A percentile compares a stretch with the other conserved stretches of the same genome.
Evolutionary conservation across 371 early-diverging fungal genomes (phyloP).

Genomic region (Capillidium rhysosporum): DNA sequence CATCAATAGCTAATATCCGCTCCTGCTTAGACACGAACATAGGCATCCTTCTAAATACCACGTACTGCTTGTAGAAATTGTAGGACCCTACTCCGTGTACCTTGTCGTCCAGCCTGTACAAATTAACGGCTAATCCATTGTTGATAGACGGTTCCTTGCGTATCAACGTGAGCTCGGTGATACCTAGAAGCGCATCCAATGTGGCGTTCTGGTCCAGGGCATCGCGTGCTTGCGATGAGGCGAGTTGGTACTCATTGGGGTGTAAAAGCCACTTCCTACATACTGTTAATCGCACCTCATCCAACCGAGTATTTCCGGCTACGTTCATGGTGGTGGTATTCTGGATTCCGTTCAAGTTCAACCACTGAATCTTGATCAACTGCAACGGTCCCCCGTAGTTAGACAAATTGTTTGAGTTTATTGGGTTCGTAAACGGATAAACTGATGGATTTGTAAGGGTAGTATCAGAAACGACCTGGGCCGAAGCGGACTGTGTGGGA

Average conservation of each 20-base stretch:
- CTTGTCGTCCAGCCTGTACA: constrained; percentile 44
- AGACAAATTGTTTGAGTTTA: background rate
- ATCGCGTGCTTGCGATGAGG: background rate
- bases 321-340: constrained; percentile 79
- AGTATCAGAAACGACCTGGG: background rate
- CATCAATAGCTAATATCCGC: constrained; percentile 78
- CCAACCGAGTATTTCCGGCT: constrained; percentile 45
- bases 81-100: constrained; percentile 21
- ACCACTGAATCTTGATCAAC: constrained; percentile 33
- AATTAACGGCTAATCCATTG: constrained; percentile 1
- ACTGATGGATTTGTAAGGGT: background rate
- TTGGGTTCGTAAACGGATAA: background rate
- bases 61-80: constrained; percentile 34
- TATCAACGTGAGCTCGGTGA: constrained; percentile 7
- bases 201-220: background rate
- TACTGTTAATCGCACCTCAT: constrained; percentile 61
- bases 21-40: constrained; percentile 70
- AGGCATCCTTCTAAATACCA: constrained; percentile 41
- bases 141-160: background rate
- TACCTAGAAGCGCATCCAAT: background rate
- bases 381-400: constrained; percentile 16
- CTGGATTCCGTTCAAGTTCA: constrained; percentile 32
- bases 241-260: constrained; percentile 57
- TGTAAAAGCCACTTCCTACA: constrained; percentile 71
- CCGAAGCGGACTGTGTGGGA: no score